These are phyloP conservation scores for Blastomyces parvus DNA, from an alignment of 2,329 filamentous ascomycete species.

Conservation along the genomic window DNA sequence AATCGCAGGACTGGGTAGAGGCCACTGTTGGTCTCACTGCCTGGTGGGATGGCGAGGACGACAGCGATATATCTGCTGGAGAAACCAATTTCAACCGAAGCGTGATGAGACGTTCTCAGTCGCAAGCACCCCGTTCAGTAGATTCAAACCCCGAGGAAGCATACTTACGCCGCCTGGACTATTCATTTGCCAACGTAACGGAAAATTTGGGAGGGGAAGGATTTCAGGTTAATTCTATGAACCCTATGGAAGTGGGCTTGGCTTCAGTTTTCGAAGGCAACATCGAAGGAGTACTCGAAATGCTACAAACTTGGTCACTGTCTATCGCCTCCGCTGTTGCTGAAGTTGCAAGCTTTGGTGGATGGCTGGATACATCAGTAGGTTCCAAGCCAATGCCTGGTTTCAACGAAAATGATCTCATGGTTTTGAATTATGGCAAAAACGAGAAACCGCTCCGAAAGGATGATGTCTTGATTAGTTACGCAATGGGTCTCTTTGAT, in stretches of 20 bases:
- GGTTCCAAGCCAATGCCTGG: conserved; percentile 51
- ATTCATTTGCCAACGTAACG: conserved; percentile 57
- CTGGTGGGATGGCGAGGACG: conserved; percentile 84
- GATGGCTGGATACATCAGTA: conserved; percentile 63
- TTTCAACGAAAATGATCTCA: conserved; percentile 74
- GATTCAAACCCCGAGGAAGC: conserved; percentile 50
- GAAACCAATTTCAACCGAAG: conserved; percentile 13
- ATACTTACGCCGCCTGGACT: conserved; percentile 64
- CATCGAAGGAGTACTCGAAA: conserved; percentile 61
- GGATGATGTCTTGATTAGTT: conserved; percentile 67
- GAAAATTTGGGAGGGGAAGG: conserved; percentile 53
- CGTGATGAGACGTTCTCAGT: conserved; percentile 20
- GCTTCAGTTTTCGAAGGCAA: conserved; percentile 78
- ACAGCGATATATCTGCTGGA: conserved; percentile 35
- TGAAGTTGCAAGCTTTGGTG: conserved; percentile 72
- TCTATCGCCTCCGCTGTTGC: conserved; percentile 67
- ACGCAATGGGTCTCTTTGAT: conserved; percentile 55
- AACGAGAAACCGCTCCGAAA: conserved; percentile 58
- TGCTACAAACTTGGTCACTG: conserved; percentile 72
- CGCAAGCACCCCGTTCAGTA: conserved; percentile 34
- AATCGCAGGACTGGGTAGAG: conserved; percentile 85
- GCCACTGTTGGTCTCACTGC: conserved; percentile 71
- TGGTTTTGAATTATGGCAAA: conserved; percentile 64
- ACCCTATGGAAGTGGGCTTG: conserved; percentile 68
- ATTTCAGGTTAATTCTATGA: conserved; percentile 66